phyloP scores from a whole-genome alignment of 768 basidiomycete species.

The Russula abietina region DNA sequence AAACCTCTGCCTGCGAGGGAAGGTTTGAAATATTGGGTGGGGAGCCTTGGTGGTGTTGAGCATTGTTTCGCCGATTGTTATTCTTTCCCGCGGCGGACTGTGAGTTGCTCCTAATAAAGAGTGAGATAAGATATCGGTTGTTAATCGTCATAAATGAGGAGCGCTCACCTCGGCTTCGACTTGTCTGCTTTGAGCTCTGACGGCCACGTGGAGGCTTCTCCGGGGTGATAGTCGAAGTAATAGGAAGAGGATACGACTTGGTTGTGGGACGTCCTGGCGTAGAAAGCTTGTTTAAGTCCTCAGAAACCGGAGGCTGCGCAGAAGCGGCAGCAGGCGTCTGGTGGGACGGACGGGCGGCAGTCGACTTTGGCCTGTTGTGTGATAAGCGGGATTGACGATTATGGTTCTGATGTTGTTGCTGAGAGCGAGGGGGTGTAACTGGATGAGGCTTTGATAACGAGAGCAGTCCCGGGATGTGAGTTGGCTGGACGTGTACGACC shows the following conservation, averaged over 20 bases:
- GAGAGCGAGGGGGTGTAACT: conserved; percentile 33
- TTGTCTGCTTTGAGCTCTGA: conserved; percentile 38
- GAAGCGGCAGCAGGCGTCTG: conserved; percentile 24
- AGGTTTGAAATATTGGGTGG: conserved; percentile 41
- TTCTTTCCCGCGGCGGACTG: conserved; percentile 37
- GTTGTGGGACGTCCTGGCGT: conserved; percentile 20
- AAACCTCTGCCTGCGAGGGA: conserved; percentile 64
- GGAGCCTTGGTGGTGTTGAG: conserved; percentile 51
- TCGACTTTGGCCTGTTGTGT: conserved; percentile 36
- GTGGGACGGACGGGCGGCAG: conserved; percentile 5
- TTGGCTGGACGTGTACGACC: conserved; percentile 62
- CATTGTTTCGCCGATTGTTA: conserved; percentile 41
- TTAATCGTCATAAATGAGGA: neutral
- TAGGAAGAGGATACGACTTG: conserved; percentile 12
- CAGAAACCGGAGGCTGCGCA: conserved; percentile 29
- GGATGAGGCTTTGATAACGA: conserved; percentile 55
- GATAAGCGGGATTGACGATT: conserved; percentile 29
- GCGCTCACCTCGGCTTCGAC: conserved; percentile 37
- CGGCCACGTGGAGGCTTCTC: conserved; percentile 34
- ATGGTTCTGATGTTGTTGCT: conserved; percentile 32
- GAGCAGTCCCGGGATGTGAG: conserved; percentile 66
- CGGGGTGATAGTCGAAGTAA: conserved; percentile 7
- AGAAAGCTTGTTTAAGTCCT: conserved; percentile 32
- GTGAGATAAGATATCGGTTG: neutral
- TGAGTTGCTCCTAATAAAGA: conserved; percentile 41